phyloP scores from a whole-genome alignment of 208 protist species.

The Endotrypanum monterogeii region DNA sequence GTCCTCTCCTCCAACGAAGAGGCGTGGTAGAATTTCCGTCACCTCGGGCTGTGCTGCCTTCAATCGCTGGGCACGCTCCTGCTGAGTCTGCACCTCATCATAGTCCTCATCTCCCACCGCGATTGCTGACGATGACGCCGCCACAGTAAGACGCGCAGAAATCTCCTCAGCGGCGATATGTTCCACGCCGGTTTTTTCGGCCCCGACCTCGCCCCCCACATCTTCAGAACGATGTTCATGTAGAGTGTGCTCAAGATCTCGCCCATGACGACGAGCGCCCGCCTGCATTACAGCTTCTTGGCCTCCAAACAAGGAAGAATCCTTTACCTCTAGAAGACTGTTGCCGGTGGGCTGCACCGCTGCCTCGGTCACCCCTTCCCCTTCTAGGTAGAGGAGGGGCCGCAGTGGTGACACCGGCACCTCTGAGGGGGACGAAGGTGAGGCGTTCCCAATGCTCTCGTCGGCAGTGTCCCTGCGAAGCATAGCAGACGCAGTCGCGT shows the following conservation, averaged over 20 bases:
- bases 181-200: background rate
- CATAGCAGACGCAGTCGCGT: background rate
- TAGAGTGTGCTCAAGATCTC: background rate
- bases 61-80: slow-evolving; percentile 69
- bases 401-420: background rate
- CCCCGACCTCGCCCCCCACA: background rate
- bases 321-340: background rate
- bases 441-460: background rate
- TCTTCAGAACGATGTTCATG: background rate
- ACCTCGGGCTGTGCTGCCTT: slow-evolving; percentile 59
- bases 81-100: slow-evolving; percentile 61
- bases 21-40: slow-evolving; percentile 81
- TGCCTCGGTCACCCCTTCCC: background rate
- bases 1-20: slow-evolving; percentile 82
- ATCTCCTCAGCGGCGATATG: background rate
- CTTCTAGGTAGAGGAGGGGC: background rate
- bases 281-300: background rate
- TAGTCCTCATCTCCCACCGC: slow-evolving; percentile 28
- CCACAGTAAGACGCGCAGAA: background rate
- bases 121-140: background rate
- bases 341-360: background rate
- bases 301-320: background rate
- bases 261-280: background rate
- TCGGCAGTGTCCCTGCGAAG: background rate
- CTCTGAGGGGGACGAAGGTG: background rate